A percentile compares a stretch with the other conserved stretches of the same genome.
Conservation (phyloP, 345 rosid species). For the Hibiscus trionum region DNA sequence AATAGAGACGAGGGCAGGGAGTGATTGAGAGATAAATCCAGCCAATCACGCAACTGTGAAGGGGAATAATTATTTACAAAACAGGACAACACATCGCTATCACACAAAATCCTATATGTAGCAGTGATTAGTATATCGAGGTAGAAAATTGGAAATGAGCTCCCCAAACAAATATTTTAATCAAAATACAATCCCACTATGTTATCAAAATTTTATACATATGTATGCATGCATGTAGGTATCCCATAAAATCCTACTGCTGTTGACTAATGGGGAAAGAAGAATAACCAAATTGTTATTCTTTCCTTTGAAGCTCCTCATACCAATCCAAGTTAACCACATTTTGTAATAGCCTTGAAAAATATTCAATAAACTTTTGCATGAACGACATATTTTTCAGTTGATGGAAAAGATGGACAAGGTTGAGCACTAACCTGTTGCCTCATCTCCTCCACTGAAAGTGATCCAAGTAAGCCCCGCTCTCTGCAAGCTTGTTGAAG, state of each 20-base stretch:
- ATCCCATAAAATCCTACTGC: conserved; percentile 3
- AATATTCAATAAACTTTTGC: background rate
- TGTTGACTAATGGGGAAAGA: background rate
- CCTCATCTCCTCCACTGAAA: conserved; percentile 89
- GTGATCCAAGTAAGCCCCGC: conserved; percentile 84
- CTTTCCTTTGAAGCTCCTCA: background rate
- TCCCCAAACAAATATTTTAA: background rate
- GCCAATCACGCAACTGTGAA: conserved; percentile 80
- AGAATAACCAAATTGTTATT: background rate
- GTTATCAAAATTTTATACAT: background rate
- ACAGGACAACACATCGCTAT: background rate
- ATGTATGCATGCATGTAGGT: background rate
- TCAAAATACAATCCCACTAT: background rate
- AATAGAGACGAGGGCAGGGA: conserved; percentile 89
- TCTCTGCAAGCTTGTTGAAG: conserved; percentile 94
- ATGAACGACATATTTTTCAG: background rate
- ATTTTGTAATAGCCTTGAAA: background rate
- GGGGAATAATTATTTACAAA: conserved; percentile 6
- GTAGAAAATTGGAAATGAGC: background rate
- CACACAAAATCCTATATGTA: background rate
- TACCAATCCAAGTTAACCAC: background rate
- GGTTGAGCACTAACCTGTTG: conserved; percentile 48
- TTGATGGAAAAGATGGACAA: background rate
- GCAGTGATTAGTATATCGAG: background rate
- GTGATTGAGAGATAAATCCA: conserved; percentile 86